Percentiles rank a stretch among this genome's conserved stretches.
phyloP scores from a whole-genome alignment of 1,284 basidiomycete species.

The Bondarzewia mesenterica region DNA sequence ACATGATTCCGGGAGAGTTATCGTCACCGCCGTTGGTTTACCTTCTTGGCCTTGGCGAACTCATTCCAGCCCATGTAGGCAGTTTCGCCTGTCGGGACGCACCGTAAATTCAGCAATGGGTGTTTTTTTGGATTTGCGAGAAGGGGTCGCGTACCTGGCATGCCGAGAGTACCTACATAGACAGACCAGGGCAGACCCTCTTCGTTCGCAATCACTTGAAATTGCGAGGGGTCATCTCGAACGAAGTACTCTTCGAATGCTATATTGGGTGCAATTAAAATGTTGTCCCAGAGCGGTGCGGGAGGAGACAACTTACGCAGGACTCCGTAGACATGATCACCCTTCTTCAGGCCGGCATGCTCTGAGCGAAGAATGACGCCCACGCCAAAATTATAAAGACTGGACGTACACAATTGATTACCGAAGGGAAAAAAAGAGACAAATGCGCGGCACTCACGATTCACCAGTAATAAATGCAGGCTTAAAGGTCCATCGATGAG shows the following conservation, averaged over 20 bases:
- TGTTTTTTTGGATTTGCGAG: too few relatives aligned
- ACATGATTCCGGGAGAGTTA: too few relatives aligned
- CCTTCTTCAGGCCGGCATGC: slow-evolving; percentile 16
- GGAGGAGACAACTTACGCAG: slow-evolving; percentile 20
- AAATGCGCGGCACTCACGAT: slow-evolving; percentile 14
- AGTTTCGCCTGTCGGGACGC: too few relatives aligned
- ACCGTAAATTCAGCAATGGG: too few relatives aligned
- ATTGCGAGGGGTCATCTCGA: not conserved
- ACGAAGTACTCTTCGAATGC: not conserved
- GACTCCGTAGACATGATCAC: slow-evolving; percentile 22
- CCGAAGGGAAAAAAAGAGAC: not conserved
- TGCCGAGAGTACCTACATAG: slow-evolving; percentile 41
- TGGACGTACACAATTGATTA: slow-evolving; percentile 1
- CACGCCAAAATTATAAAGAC: slow-evolving; percentile 17
- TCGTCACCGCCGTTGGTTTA: too few relatives aligned
- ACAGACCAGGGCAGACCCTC: slow-evolving; percentile 34
- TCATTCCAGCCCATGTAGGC: slow-evolving; percentile 30
- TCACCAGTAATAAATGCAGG: slow-evolving; percentile 7
- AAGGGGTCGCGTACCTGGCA: too few relatives aligned
- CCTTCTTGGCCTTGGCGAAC: slow-evolving; percentile 26
- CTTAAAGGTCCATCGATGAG: too few relatives aligned
- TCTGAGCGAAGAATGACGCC: slow-evolving; percentile 25
- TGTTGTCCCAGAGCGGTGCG: too few relatives aligned
- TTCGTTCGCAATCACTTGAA: slow-evolving; percentile 12
- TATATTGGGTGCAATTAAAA: slow-evolving; percentile 12